These are phyloP conservation scores for Vararia minispora DNA, from an alignment of 768 basidiomycete genomes.

Conservation along the genomic window DNA sequence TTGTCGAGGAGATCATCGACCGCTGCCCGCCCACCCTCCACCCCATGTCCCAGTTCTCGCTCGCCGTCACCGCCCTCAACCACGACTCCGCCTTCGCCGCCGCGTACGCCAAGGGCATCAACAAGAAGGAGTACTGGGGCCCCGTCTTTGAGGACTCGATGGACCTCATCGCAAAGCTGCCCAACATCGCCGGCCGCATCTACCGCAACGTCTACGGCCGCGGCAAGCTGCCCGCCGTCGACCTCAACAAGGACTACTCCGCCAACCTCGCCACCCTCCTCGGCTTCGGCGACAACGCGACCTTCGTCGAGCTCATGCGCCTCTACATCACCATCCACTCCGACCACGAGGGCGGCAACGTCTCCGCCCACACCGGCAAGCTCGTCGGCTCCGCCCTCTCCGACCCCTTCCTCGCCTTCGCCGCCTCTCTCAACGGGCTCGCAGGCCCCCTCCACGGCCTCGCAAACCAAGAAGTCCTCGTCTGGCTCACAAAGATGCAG, in stretches of 20 bases:
- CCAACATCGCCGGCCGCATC: slow-evolving; percentile 90
- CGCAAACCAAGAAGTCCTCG: slow-evolving; percentile 93
- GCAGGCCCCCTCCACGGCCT: slow-evolving; percentile 96
- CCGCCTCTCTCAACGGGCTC: slow-evolving; percentile 88
- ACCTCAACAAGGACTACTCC: slow-evolving; percentile 77
- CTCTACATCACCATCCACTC: slow-evolving; percentile 97
- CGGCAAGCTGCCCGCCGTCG: slow-evolving; percentile 82
- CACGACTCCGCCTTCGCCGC: slow-evolving; percentile 96
- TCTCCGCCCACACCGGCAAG: slow-evolving; percentile 91
- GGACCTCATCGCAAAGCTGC: slow-evolving; percentile 94
- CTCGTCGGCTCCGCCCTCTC: slow-evolving; percentile 92
- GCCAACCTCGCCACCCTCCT: slow-evolving; percentile 83
- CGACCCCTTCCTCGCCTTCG: slow-evolving; percentile 93
- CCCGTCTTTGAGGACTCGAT: slow-evolving; percentile 85
- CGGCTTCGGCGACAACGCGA: slow-evolving; percentile 79
- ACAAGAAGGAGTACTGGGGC: slow-evolving; percentile 96
- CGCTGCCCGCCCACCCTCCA: slow-evolving; percentile 88
- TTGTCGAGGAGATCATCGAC: slow-evolving; percentile 95
- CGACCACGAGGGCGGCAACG: slow-evolving; percentile 98
- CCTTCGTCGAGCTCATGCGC: slow-evolving; percentile 89
- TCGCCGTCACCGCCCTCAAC: slow-evolving; percentile 91
- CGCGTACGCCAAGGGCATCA: slow-evolving; percentile 84
- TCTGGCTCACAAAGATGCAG: slow-evolving; percentile 95
- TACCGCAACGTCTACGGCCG: slow-evolving; percentile 81
- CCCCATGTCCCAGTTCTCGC: slow-evolving; percentile 97